phyloP scores from a whole-genome alignment of 2,329 filamentous ascomycete genomes.

The Ophiostoma novo-ulmi region DNA sequence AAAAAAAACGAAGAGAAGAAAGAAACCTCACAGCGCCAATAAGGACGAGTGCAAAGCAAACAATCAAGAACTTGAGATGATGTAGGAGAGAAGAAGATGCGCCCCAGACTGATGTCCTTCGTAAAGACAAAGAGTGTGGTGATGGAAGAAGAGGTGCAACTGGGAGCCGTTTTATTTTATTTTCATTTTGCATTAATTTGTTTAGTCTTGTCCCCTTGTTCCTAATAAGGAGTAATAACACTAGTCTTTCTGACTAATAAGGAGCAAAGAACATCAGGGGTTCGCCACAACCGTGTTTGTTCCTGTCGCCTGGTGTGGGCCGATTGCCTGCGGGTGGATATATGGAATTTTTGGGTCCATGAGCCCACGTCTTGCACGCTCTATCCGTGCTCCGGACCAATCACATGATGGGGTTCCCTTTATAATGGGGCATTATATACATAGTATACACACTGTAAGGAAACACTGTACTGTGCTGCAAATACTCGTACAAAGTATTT shows the following conservation, averaged over 20 bases:
- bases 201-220: conserved; percentile 7
- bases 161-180: conserved; percentile 21
- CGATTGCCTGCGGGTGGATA: conserved; percentile 13
- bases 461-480: conserved; percentile 11
- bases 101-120: conserved; percentile 20
- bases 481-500: background rate
- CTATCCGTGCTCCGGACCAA: conserved; percentile 28
- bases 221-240: conserved; percentile 8
- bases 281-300: background rate
- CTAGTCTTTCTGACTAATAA: conserved; percentile 12
- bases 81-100: conserved; percentile 13
- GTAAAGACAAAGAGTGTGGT: conserved; percentile 16
- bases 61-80: background rate
- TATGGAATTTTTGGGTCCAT: conserved; percentile 23
- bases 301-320: conserved; percentile 13
- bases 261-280: conserved; percentile 14
- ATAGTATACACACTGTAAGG: conserved; percentile 2
- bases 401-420: background rate
- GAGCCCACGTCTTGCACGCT: conserved; percentile 27
- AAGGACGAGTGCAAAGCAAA: conserved; percentile 4
- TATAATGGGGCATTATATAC: background rate
- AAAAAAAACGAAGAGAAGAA: conserved; percentile 12
- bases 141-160: conserved; percentile 16
- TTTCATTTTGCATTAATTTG: conserved; percentile 17
- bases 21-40: conserved; percentile 12